Conservation (phyloP, 139 green algal genomes). For the Chlamydomonas sp. region DNA sequence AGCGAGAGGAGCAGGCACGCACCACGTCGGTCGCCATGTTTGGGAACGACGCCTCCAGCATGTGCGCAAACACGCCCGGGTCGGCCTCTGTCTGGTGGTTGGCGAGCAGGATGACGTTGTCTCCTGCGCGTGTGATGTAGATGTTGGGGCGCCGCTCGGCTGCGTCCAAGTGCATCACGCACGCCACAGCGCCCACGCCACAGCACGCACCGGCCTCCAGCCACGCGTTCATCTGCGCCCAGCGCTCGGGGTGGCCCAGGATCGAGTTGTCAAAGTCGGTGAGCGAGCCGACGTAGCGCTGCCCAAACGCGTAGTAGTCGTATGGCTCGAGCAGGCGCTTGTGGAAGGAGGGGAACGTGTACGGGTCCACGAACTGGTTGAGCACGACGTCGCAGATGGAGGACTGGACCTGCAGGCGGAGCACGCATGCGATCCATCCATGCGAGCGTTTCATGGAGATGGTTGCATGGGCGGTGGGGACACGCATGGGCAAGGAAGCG, state of each 20-base stretch:
- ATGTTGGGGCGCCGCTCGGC: too few relatives aligned
- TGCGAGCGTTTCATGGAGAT: too few relatives aligned
- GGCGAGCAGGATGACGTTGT: slow-evolving; percentile 96
- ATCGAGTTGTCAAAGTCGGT: slow-evolving; percentile 85
- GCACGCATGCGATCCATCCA: too few relatives aligned
- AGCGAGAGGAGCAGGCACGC: slow-evolving; percentile 19
- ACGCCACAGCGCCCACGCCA: neutral
- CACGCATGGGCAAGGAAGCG: too few relatives aligned
- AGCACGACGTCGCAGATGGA: slow-evolving; percentile 50
- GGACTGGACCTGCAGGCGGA: slow-evolving; percentile 27
- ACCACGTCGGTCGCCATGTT: slow-evolving; percentile 54
- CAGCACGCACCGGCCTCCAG: neutral
- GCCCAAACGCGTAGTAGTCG: slow-evolving; percentile 94
- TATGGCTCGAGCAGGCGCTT: slow-evolving; percentile 75
- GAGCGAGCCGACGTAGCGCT: slow-evolving; percentile 82
- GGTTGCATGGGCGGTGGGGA: too few relatives aligned
- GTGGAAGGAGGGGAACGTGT: slow-evolving; percentile 88
- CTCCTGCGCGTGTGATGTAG: too few relatives aligned
- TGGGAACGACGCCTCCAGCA: slow-evolving; percentile 79
- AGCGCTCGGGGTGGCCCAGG: slow-evolving; percentile 53
- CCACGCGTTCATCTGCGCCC: neutral
- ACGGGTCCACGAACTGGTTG: slow-evolving; percentile 54
- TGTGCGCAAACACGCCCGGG: slow-evolving; percentile 89
- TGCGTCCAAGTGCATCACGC: too few relatives aligned
- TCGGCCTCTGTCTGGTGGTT: slow-evolving; percentile 99